These are phyloP conservation scores for Ustilago trichophora DNA, from an alignment of 1,284 basidiomycete species.

Conservation along the genomic window DNA sequence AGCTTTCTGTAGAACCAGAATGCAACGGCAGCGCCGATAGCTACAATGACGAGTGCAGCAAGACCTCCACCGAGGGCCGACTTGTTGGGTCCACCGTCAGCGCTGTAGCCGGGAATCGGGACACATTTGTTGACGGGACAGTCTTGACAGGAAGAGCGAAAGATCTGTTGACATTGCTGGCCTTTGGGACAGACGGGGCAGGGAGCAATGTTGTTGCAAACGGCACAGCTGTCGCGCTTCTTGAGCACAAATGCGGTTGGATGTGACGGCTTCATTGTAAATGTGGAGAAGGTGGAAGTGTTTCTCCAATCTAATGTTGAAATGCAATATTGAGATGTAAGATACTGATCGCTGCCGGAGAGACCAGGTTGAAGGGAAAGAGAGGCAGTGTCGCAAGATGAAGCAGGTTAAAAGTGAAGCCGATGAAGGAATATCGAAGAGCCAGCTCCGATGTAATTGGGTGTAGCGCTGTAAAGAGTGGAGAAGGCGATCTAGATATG, in stretches of 20 bases:
- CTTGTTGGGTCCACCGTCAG: conserved; percentile 7
- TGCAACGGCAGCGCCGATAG: conserved; percentile 11
- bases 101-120: conserved; percentile 14
- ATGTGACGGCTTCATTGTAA: conserved; percentile 25
- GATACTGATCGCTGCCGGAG: no score
- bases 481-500: no score
- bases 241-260: conserved; percentile 25
- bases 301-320: no score
- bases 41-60: conserved; percentile 34
- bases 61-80: conserved; percentile 48
- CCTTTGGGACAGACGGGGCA: conserved; percentile 40
- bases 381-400: not conserved
- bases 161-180: conserved; percentile 46
- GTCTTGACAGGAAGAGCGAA: conserved; percentile 42
- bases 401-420: not conserved
- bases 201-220: conserved; percentile 43
- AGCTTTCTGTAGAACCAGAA: conserved; percentile 37
- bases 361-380: no score
- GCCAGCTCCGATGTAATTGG: conserved; percentile 17
- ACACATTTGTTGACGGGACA: conserved; percentile 51
- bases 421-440: conserved; percentile 4
- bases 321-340: no score
- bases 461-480: not conserved
- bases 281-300: not conserved
- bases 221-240: conserved; percentile 43